Conservation (phyloP, 371 early-diverging fungal species). For the Apophysomyces variabilis region DNA sequence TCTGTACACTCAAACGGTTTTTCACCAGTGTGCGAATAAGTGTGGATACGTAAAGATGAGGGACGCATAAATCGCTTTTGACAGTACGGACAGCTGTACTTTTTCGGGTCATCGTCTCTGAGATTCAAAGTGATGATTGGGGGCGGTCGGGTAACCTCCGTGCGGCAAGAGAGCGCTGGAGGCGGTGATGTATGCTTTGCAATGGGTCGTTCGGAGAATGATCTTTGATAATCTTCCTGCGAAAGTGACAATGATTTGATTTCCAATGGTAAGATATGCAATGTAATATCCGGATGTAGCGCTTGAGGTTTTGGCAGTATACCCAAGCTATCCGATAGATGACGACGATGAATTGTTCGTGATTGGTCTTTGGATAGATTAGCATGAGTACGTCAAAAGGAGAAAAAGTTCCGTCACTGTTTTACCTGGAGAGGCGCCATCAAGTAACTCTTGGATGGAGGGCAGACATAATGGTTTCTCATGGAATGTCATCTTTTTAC, state of each 20-base stretch:
- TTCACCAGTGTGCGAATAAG: constrained; percentile 78
- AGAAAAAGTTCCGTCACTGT: neutral
- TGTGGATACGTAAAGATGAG: constrained; percentile 70
- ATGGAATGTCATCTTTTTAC: neutral
- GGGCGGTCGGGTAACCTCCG: neutral
- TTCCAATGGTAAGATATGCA: constrained; percentile 2
- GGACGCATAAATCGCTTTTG: constrained; percentile 77
- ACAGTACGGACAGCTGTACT: constrained; percentile 71
- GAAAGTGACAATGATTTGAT: constrained; percentile 2
- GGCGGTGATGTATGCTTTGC: neutral
- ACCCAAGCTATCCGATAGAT: constrained; percentile 1
- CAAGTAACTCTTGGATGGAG: neutral
- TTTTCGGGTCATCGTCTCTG: constrained; percentile 19
- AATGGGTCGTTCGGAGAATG: neutral
- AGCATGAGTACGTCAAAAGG: neutral
- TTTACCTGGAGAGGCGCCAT: constrained; percentile 1
- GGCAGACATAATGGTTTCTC: constrained; percentile 2
- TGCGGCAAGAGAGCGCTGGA: neutral
- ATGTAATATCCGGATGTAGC: neutral
- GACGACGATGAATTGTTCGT: constrained; percentile 1
- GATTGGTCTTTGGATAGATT: neutral
- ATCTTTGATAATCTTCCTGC: neutral
- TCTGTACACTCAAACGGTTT: constrained; percentile 71
- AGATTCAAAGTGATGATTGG: neutral
- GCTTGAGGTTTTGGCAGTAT: constrained; percentile 2